Percentiles rank a stretch among this genome's conserved stretches.
Evolutionary conservation across 306 rosid genomes (phyloP).

Genomic region (Acacia confusa): DNA sequence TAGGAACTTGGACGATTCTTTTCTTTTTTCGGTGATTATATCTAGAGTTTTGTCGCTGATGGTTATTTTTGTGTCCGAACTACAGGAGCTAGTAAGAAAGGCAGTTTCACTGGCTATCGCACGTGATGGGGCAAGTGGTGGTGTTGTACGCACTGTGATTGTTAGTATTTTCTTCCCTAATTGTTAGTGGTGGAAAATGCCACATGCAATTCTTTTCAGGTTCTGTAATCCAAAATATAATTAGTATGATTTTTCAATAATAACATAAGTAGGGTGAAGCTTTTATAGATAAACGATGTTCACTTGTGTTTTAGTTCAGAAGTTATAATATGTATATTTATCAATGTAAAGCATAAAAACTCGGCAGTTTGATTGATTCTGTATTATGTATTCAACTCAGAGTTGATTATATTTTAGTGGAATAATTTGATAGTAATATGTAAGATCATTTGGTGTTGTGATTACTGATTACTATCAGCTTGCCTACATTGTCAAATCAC

Average conservation of each 20-base stretch:
- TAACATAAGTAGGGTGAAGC: not conserved
- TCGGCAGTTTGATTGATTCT: not conserved
- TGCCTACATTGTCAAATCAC: not conserved
- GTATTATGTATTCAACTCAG: not conserved
- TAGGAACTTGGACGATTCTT: not conserved
- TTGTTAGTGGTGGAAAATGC: not conserved
- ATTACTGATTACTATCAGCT: not conserved
- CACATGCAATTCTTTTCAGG: not conserved
- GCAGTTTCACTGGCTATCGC: constrained; percentile 98
- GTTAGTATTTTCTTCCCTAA: constrained; percentile 46
- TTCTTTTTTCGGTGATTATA: not conserved
- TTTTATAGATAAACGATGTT: not conserved
- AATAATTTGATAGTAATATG: not conserved
- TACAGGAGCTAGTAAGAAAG: constrained; percentile 81
- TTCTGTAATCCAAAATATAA: not conserved
- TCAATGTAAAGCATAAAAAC: not conserved
- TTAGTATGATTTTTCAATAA: not conserved
- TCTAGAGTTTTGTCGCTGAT: constrained; percentile 23
- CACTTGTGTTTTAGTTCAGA: not conserved
- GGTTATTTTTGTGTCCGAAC: not conserved
- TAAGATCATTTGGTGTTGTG: not conserved
- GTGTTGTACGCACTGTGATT: constrained; percentile 90
- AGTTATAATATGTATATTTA: not conserved
- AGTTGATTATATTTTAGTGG: not conserved
- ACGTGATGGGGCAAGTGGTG: constrained; percentile 98